These are phyloP conservation scores for Diaporthe sp. DNA, from an alignment of 2,329 filamentous ascomycete species.

Conservation along the genomic window DNA sequence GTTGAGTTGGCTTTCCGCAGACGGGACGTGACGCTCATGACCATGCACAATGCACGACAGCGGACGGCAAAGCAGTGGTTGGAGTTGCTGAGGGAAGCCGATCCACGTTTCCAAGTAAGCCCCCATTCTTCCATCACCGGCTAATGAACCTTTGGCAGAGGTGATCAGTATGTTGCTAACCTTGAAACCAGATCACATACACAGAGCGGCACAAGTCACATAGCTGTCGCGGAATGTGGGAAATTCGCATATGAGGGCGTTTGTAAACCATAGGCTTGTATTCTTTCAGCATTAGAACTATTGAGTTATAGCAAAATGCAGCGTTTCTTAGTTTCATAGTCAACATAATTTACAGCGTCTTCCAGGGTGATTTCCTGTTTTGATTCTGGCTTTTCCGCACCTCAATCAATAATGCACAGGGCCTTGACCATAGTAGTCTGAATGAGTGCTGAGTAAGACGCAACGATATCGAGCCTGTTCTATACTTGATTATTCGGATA, in stretches of 20 bases:
- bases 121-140: neutral
- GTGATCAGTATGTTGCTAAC: neutral
- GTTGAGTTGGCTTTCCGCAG: conserved; percentile 13
- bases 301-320: neutral
- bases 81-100: neutral
- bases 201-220: neutral
- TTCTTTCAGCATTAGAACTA: neutral
- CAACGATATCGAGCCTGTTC: neutral
- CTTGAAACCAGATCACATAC: neutral
- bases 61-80: conserved; percentile 13
- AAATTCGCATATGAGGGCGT: neutral
- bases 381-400: too few relatives aligned
- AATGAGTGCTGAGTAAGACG: neutral
- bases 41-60: conserved; percentile 19
- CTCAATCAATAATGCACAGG: neutral
- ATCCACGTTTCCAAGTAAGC: conserved; percentile 11
- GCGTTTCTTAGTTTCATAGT: neutral
- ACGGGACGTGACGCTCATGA: conserved; percentile 20
- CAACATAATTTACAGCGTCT: too few relatives aligned
- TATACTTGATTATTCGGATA: too few relatives aligned
- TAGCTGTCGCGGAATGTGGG: conserved; percentile 24
- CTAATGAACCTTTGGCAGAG: neutral
- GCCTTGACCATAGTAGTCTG: neutral
- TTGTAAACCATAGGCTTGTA: neutral
- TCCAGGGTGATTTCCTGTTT: too few relatives aligned